Percentiles rank a stretch among this genome's conserved stretches.
Evolutionary conservation across 2,329 filamentous ascomycete genomes (phyloP).

Genomic region (Arachnomyces sp.): DNA sequence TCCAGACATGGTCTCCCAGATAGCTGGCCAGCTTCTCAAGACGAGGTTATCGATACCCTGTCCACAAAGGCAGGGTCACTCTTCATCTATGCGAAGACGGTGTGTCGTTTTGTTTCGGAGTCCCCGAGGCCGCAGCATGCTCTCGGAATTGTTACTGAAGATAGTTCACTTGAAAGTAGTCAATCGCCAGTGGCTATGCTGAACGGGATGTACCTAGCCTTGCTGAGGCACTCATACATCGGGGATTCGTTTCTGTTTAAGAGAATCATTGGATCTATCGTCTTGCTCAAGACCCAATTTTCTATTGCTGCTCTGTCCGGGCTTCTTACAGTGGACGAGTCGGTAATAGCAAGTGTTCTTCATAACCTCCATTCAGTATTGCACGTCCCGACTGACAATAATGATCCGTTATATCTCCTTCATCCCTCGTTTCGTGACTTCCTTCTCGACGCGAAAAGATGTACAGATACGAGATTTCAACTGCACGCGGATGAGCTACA

Average conservation of each 20-base stretch:
- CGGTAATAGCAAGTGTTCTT: no score
- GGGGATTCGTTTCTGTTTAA: constrained; percentile 12
- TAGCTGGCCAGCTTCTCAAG: no score
- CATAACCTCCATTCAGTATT: constrained; percentile 18
- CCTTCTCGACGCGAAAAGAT: constrained; percentile 13
- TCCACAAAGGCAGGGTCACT: background rate
- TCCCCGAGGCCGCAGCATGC: no score
- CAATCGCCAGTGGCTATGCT: constrained; percentile 1
- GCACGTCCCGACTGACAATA: constrained; percentile 11
- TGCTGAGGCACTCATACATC: constrained; percentile 4
- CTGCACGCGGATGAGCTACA: no score
- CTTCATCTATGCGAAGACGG: constrained; percentile 12
- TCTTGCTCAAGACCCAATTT: constrained; percentile 12
- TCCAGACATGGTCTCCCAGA: no score
- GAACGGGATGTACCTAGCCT: constrained; percentile 8
- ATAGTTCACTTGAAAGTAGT: constrained; percentile 6
- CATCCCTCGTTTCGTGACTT: constrained; percentile 24
- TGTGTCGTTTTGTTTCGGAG: constrained; percentile 19
- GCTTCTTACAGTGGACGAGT: constrained; percentile 8
- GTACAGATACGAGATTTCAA: constrained; percentile 8
- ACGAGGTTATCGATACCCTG: constrained; percentile 1
- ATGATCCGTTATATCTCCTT: constrained; percentile 15
- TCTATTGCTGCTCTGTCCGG: constrained; percentile 14
- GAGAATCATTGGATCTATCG: constrained; percentile 13
- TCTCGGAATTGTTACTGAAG: constrained; percentile 5